These are phyloP conservation scores for Lactarius psammicola DNA, from an alignment of 768 basidiomycete genomes.

Conservation along the genomic window DNA sequence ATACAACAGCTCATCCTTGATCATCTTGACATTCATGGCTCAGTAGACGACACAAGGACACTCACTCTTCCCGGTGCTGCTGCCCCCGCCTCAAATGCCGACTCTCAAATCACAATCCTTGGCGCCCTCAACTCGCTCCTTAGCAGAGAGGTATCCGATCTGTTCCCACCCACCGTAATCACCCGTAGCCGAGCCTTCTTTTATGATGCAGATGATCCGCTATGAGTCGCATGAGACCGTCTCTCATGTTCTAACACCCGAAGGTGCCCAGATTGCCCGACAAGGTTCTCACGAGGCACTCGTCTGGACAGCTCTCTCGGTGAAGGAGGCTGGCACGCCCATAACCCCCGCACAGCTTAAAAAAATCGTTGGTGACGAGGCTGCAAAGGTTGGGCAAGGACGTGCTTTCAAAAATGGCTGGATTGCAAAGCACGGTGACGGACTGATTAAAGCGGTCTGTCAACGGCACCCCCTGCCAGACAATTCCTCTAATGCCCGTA, in stretches of 20 bases:
- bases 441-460: slow-evolving; percentile 82
- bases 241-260: slow-evolving; percentile 71
- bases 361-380: slow-evolving; percentile 77
- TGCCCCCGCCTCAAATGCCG: slow-evolving; percentile 57
- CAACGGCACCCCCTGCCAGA: neutral
- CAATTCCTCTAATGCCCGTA: slow-evolving; percentile 21
- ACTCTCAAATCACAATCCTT: slow-evolving; percentile 80
- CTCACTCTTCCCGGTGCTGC: slow-evolving; percentile 65
- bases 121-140: slow-evolving; percentile 87
- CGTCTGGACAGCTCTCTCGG: slow-evolving; percentile 83
- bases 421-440: slow-evolving; percentile 89
- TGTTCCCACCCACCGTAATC: neutral
- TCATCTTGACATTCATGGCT: slow-evolving; percentile 54
- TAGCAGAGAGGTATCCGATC: slow-evolving; percentile 25
- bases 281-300: slow-evolving; percentile 94
- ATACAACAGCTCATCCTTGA: slow-evolving; percentile 81
- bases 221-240: slow-evolving; percentile 77
- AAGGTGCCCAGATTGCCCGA: slow-evolving; percentile 75
- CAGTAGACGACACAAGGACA: slow-evolving; percentile 66
- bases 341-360: slow-evolving; percentile 68
- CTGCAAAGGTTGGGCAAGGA: slow-evolving; percentile 90
- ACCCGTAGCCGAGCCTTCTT: slow-evolving; percentile 20
- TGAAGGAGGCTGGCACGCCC: slow-evolving; percentile 65
- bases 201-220: slow-evolving; percentile 64
- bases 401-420: slow-evolving; percentile 97